Percentiles rank a stretch among this genome's conserved stretches.
These are phyloP conservation scores for Phoma herbarum DNA, from an alignment of 2,329 filamentous ascomycete species.

Conservation along the genomic window DNA sequence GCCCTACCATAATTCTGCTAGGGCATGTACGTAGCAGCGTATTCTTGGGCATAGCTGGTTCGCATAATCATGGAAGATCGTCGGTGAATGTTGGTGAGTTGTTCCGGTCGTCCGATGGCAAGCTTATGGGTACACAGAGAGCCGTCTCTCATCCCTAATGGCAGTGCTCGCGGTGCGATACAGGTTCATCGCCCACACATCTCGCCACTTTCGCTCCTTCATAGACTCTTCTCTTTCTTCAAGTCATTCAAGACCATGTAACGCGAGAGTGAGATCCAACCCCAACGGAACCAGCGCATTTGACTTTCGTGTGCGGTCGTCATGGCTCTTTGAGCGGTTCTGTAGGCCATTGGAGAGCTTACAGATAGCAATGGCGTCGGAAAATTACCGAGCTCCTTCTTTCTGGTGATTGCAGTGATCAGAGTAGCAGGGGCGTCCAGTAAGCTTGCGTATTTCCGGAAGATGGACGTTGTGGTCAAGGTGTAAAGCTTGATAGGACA, in stretches of 20 bases:
- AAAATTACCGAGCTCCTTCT: slow-evolving; percentile 62
- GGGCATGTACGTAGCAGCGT: not conserved
- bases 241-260: slow-evolving; percentile 98
- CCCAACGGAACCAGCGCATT: slow-evolving; percentile 98
- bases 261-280: slow-evolving; percentile 88
- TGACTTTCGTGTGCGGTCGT: slow-evolving; percentile 88
- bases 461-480: slow-evolving; percentile 73
- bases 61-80: not conserved
- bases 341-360: slow-evolving; percentile 69
- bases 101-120: not conserved
- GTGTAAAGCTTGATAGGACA: slow-evolving; percentile 87
- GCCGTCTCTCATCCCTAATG: not conserved
- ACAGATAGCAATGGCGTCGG: slow-evolving; percentile 72
- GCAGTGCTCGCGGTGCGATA: not conserved
- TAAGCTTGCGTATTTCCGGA: slow-evolving; percentile 82
- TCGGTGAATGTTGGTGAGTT: not conserved
- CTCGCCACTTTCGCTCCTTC: not conserved
- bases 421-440: slow-evolving; percentile 80
- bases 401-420: slow-evolving; percentile 59
- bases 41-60: not conserved
- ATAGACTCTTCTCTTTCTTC: slow-evolving; percentile 61
- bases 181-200: not conserved
- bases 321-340: slow-evolving; percentile 85
- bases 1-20: not conserved
- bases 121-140: not conserved